A percentile compares a stretch with the other conserved stretches of the same genome.
phyloP scores from a whole-genome alignment of 139 green algal genomes.

The Picochlorum sp. region DNA sequence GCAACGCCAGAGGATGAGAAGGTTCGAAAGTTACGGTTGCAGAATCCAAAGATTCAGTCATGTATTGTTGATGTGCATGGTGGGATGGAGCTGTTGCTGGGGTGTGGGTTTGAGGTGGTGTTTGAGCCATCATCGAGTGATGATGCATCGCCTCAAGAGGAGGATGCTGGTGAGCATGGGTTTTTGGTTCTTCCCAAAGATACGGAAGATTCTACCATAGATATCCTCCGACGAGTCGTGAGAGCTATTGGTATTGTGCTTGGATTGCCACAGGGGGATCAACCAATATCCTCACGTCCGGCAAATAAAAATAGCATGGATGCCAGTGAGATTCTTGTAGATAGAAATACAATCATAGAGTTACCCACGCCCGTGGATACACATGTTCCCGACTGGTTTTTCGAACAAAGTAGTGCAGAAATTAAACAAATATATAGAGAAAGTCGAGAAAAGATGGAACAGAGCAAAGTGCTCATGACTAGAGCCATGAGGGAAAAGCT shows the following conservation, averaged over 20 bases:
- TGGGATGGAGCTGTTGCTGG: conserved; percentile 34
- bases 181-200: conserved; percentile 35
- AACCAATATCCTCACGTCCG: neutral
- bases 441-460: conserved; percentile 25
- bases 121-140: conserved; percentile 34
- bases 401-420: conserved; percentile 50
- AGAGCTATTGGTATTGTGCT: neutral
- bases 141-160: conserved; percentile 27
- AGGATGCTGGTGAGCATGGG: conserved; percentile 47
- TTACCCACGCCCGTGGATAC: conserved; percentile 45
- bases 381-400: conserved; percentile 63
- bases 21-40: conserved; percentile 24
- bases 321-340: neutral
- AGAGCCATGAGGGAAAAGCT: conserved; percentile 36
- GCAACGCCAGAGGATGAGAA: conserved; percentile 11
- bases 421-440: conserved; percentile 47
- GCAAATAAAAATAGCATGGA: neutral
- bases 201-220: no score
- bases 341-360: conserved; percentile 30
- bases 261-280: neutral
- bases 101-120: conserved; percentile 36
- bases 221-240: neutral
- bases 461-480: conserved; percentile 41
- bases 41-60: conserved; percentile 34
- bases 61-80: conserved; percentile 31